phyloP scores from a whole-genome alignment of 2,329 filamentous ascomycete species.

The Sporothrix brunneoviolacea region DNA sequence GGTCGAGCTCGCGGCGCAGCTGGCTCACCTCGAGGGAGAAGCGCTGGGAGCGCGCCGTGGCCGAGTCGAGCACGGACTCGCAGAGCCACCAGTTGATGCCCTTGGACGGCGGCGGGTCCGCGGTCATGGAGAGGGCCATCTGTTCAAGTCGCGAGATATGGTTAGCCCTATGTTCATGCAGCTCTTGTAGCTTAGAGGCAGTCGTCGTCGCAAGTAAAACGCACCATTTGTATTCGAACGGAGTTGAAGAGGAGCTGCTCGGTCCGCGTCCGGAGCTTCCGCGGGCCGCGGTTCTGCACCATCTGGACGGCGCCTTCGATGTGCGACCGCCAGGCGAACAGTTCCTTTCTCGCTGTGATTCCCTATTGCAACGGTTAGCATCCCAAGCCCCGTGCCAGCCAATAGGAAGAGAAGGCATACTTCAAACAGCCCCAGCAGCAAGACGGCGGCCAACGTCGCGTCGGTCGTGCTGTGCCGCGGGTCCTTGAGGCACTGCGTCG shows the following conservation, averaged over 20 bases:
- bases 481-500: no score
- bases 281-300: conserved; percentile 51
- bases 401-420: no score
- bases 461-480: no score
- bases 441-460: no score
- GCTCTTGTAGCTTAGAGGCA: no score
- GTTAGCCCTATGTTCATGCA: no score
- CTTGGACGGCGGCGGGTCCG: conserved; percentile 45
- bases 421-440: no score
- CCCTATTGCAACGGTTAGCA: no score
- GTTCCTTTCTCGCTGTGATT: conserved; percentile 48
- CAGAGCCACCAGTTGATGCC: conserved; percentile 54
- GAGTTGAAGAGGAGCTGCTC: conserved; percentile 52
- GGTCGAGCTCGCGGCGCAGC: conserved; percentile 48
- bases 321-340: conserved; percentile 56
- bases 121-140: conserved; percentile 47
- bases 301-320: conserved; percentile 56
- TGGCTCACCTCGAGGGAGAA: conserved; percentile 49
- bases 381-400: no score
- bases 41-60: conserved; percentile 41
- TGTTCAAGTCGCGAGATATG: no score
- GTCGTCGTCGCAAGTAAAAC: no score
- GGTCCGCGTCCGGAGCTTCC: conserved; percentile 45
- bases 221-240: conserved; percentile 53
- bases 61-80: conserved; percentile 42